A percentile compares a stretch with the other conserved stretches of the same genome.
Evolutionary conservation across 371 early-diverging fungal genomes (phyloP).

Genomic region (Mucor velutinosus): DNA sequence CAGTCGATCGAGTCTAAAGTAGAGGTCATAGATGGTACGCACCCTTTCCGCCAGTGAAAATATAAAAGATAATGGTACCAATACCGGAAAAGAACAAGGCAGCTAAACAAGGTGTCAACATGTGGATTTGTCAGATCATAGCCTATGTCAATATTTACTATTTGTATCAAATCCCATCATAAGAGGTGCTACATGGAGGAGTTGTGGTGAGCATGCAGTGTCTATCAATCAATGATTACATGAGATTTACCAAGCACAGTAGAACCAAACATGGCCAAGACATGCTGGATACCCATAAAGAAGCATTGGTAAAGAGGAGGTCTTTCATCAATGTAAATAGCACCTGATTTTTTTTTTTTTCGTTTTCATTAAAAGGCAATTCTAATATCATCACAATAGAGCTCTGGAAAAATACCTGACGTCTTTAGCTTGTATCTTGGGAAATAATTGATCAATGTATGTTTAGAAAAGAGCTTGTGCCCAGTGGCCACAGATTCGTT

Average conservation of each 20-base stretch:
- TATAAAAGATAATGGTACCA: slow-evolving; percentile 60
- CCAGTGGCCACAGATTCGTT: slow-evolving; percentile 8
- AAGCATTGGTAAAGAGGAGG: slow-evolving; percentile 40
- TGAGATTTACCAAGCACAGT: slow-evolving; percentile 44
- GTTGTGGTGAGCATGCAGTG: neutral
- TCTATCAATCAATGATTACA: neutral
- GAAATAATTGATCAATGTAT: slow-evolving; percentile 25
- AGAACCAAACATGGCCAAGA: slow-evolving; percentile 63
- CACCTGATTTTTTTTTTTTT: slow-evolving; percentile 24
- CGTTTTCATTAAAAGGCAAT: neutral
- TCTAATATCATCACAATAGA: neutral
- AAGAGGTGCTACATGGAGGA: slow-evolving; percentile 35
- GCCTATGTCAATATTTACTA: slow-evolving; percentile 29
- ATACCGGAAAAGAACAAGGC: slow-evolving; percentile 61
- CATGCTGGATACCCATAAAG: slow-evolving; percentile 58
- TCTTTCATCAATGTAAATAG: slow-evolving; percentile 52
- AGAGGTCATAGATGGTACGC: neutral
- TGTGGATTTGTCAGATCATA: neutral
- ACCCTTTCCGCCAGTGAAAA: slow-evolving; percentile 55
- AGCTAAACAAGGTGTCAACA: slow-evolving; percentile 23
- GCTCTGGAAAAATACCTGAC: slow-evolving; percentile 17
- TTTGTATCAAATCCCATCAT: slow-evolving; percentile 60
- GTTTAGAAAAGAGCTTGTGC: slow-evolving; percentile 24
- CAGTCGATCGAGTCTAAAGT: neutral
- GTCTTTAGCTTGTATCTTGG: slow-evolving; percentile 23